Evolutionary conservation across 1,284 basidiomycete genomes (phyloP), one percentile per base, ranked within the genome.

Genomic region (Cryptococcus floricola): DNA sequence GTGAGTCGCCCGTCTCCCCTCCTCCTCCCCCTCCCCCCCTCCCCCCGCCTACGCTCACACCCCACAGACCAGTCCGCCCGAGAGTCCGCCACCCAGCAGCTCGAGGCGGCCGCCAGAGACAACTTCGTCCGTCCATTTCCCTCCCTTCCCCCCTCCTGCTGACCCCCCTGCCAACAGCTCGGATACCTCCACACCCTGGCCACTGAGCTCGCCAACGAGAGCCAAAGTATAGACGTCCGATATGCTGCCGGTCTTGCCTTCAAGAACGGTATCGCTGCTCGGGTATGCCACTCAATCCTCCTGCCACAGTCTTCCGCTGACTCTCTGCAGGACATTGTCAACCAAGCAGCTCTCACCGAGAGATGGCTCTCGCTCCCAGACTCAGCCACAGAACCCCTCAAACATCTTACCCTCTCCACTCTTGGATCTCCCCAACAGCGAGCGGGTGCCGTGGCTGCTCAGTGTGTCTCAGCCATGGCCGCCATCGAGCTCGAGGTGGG

Each of bases 211-310:
- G 84, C 85, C 38, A 87, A 90, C 64, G 89, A 91, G 73, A 79
- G 68, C 46, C 83, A 83, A 9, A 81, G 81, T n/a, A 68, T 86
- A 39, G 87, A 91, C 76, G 85, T 96, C 52, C 84, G 95, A 65
- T 94, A 91, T 70, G 93, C 95, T 16, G 93, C 96, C 25, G 94
- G 92, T 76, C 83, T 99, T 51, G 94, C 94, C 18, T 82, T 99
- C 79, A 99, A 98, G 84, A 99, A 99, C 76, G 86, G 92, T 58
- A 80, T 99, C 57, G 85, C 87, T 43, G 91, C 94, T 59, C 83
- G 91, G 69, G 91, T 94, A 79, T 74, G 88, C 23, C 82, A 6
- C 28, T 16, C 16, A 28, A 5, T 49, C 31, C 37, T 43, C 8
- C 41, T 8, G 41, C 1, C 14, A 13, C 41, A 31, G 41, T 9